Conservation (phyloP, 108 stramenopile species). For the Fragilariopsis cylindrus region DNA sequence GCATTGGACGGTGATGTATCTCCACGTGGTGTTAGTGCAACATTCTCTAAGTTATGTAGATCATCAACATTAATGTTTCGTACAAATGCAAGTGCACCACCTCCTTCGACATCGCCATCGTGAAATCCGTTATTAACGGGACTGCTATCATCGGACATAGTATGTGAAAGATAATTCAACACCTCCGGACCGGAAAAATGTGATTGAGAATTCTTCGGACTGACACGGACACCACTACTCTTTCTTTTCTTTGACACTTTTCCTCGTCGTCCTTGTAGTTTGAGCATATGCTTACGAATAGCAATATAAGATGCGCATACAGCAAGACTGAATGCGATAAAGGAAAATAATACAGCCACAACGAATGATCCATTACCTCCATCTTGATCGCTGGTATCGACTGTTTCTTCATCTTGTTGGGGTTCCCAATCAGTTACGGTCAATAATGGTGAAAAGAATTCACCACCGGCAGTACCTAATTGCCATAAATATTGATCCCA, state of each 20-base stretch:
- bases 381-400: neutral
- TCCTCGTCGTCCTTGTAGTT: neutral
- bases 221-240: neutral
- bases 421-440: slow-evolving; percentile 14
- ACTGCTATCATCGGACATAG: slow-evolving; percentile 20
- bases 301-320: slow-evolving; percentile 24
- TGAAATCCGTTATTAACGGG: slow-evolving; percentile 3
- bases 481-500: slow-evolving; percentile 26
- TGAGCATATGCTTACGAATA: slow-evolving; percentile 26
- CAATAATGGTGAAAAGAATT: slow-evolving; percentile 28
- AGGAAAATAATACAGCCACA: slow-evolving; percentile 27
- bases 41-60: slow-evolving; percentile 6
- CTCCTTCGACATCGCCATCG: slow-evolving; percentile 22
- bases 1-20: neutral
- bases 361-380: slow-evolving; percentile 23
- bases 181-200: slow-evolving; percentile 20
- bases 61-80: slow-evolving; percentile 5
- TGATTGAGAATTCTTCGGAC: slow-evolving; percentile 5
- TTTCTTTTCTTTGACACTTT: neutral
- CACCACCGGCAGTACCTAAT: slow-evolving; percentile 4
- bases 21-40: slow-evolving; percentile 9
- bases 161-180: slow-evolving; percentile 18
- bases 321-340: slow-evolving; percentile 26
- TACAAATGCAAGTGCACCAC: slow-evolving; percentile 9
- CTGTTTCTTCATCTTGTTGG: neutral